Percentiles rank a stretch among this genome's conserved stretches.
These are phyloP conservation scores for Vanrija humicola DNA, from an alignment of 1,284 basidiomycete genomes.

Conservation along the genomic window DNA sequence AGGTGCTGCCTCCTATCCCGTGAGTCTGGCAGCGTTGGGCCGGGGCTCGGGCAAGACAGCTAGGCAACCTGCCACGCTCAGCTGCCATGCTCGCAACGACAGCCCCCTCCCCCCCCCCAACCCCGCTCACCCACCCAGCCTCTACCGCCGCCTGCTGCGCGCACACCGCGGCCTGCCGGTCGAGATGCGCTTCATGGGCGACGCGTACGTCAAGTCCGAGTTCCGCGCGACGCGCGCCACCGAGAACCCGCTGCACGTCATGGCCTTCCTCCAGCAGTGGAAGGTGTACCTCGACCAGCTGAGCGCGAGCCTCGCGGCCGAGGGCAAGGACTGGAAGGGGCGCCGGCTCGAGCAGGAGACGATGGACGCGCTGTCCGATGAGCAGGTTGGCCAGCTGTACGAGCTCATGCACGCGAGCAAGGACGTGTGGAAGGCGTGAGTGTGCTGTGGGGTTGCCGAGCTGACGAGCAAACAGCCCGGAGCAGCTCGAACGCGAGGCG, in stretches of 20 bases:
- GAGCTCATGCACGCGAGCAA: slow-evolving; percentile 87
- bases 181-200: slow-evolving; percentile 82
- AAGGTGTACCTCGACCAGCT: slow-evolving; percentile 79
- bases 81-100: too few relatives aligned
- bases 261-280: slow-evolving; percentile 91
- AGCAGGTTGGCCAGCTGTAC: slow-evolving; percentile 85
- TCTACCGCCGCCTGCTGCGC: slow-evolving; percentile 75
- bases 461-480: too few relatives aligned
- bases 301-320: slow-evolving; percentile 16
- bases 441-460: background rate
- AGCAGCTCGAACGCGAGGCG: too few relatives aligned
- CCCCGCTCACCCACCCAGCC: slow-evolving; percentile 49
- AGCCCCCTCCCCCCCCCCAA: background rate
- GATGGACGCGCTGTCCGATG: slow-evolving; percentile 81
- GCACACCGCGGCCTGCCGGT: slow-evolving; percentile 68
- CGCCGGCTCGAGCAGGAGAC: slow-evolving; percentile 68
- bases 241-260: slow-evolving; percentile 80
- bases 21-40: slow-evolving; percentile 43
- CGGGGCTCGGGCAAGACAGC: background rate
- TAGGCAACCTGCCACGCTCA: too few relatives aligned
- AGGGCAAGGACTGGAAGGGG: slow-evolving; percentile 56
- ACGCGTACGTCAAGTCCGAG: slow-evolving; percentile 84
- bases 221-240: slow-evolving; percentile 74
- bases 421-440: slow-evolving; percentile 66
- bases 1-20: slow-evolving; percentile 78